Percentiles rank a stretch among this genome's conserved stretches.
phyloP scores from a whole-genome alignment of 2,329 filamentous ascomycete species.

The Tolypocladium paradoxum region DNA sequence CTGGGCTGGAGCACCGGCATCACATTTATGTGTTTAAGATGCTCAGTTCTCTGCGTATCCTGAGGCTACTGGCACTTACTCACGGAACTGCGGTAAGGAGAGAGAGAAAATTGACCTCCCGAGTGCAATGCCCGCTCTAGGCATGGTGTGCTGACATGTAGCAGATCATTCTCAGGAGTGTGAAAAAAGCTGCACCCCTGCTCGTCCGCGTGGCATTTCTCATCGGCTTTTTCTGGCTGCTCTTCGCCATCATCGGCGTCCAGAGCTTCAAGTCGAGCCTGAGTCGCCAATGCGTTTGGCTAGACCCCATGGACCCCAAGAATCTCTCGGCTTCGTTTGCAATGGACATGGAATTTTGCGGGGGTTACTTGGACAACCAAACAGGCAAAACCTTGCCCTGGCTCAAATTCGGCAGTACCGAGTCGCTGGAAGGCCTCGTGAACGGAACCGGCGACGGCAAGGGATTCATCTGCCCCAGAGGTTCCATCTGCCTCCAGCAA shows the following conservation, averaged over 20 bases:
- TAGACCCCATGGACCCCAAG: slow-evolving; percentile 49
- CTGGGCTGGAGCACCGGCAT: slow-evolving; percentile 54
- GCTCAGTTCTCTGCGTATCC: slow-evolving; percentile 88
- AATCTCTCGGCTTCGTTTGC: slow-evolving; percentile 47
- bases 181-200: slow-evolving; percentile 89
- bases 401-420: slow-evolving; percentile 33
- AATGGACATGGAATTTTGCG: slow-evolving; percentile 68
- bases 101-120: background rate
- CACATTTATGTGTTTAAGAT: slow-evolving; percentile 90
- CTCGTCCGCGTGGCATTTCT: slow-evolving; percentile 89
- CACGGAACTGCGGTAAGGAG: slow-evolving; percentile 74
- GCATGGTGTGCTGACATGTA: slow-evolving; percentile 4
- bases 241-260: slow-evolving; percentile 93
- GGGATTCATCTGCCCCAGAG: slow-evolving; percentile 76
- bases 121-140: background rate
- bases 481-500: slow-evolving; percentile 74
- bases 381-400: slow-evolving; percentile 55
- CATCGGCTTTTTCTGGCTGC: slow-evolving; percentile 92
- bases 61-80: slow-evolving; percentile 82
- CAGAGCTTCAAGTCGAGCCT: slow-evolving; percentile 90
- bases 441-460: slow-evolving; percentile 51
- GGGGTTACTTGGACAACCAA: slow-evolving; percentile 59
- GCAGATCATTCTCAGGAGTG: slow-evolving; percentile 81
- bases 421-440: slow-evolving; percentile 33
- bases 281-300: slow-evolving; percentile 67